A percentile compares a stretch with the other conserved stretches of the same genome.
phyloP scores from a whole-genome alignment of 2,329 filamentous ascomycete species.

The Cladosporium velox region DNA sequence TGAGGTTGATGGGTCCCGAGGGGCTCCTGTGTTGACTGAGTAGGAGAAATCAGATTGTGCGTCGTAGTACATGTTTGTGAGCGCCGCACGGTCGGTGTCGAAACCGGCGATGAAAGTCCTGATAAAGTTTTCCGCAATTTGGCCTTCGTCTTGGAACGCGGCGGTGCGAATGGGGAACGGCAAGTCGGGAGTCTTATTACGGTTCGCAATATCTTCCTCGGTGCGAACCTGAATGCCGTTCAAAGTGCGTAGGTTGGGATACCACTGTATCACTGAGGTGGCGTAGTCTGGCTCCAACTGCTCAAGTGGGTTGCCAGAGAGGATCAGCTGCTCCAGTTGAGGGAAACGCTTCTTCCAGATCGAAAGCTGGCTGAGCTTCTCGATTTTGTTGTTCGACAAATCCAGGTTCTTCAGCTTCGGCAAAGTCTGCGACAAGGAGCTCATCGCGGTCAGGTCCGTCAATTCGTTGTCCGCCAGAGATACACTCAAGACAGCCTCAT shows the following conservation, averaged over 20 bases:
- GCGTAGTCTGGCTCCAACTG: constrained; percentile 55
- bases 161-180: constrained; percentile 65
- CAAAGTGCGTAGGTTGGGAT: constrained; percentile 74
- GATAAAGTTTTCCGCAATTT: constrained; percentile 75
- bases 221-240: constrained; percentile 75
- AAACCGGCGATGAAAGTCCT: constrained; percentile 72
- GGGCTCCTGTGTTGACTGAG: constrained; percentile 65
- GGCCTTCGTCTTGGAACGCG: constrained; percentile 72
- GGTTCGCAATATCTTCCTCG: constrained; percentile 66
- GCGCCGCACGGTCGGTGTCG: constrained; percentile 67
- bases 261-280: constrained; percentile 75
- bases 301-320: constrained; percentile 73
- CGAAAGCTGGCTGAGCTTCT: constrained; percentile 65
- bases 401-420: constrained; percentile 87
- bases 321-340: constrained; percentile 75
- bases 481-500: constrained; percentile 77
- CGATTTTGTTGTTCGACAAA: constrained; percentile 79
- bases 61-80: constrained; percentile 73
- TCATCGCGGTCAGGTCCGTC: constrained; percentile 69
- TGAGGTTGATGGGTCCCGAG: constrained; percentile 46
- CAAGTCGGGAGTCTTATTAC: constrained; percentile 53
- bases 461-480: constrained; percentile 81
- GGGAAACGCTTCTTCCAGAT: constrained; percentile 79
- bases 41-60: constrained; percentile 73
- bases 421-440: constrained; percentile 73